These are phyloP conservation scores for Chalciporus sphaerocephalus DNA, from an alignment of 768 basidiomycete species.

Conservation along the genomic window DNA sequence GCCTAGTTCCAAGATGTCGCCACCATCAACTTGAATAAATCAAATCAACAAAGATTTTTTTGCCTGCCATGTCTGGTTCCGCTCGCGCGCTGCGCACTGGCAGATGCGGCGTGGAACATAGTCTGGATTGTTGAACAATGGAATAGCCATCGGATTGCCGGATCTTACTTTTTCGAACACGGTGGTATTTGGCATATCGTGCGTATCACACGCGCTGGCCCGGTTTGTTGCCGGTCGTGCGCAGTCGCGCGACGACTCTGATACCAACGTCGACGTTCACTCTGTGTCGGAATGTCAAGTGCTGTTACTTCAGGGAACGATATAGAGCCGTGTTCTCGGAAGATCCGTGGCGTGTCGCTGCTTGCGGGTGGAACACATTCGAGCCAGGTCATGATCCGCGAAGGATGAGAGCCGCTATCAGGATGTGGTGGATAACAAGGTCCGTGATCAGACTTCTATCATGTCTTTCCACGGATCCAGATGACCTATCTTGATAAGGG, in stretches of 20 bases:
- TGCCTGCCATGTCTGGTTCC: conserved; percentile 23
- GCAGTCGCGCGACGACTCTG: conserved; percentile 80
- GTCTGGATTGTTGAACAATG: conserved; percentile 66
- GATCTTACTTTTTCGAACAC: conserved; percentile 74
- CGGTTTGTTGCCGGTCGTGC: conserved; percentile 82
- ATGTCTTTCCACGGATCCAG: neutral
- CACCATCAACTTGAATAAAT: too few relatives aligned
- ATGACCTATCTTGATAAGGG: neutral
- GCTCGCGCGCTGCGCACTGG: neutral
- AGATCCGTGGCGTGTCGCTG: neutral
- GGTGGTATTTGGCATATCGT: conserved; percentile 70
- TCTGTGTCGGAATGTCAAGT: neutral
- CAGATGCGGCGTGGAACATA: conserved; percentile 28
- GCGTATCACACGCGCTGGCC: conserved; percentile 53
- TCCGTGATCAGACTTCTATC: neutral
- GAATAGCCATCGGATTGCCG: conserved; percentile 60
- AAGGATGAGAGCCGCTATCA: neutral
- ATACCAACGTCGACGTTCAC: conserved; percentile 59
- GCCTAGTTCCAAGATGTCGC: conserved; percentile 16
- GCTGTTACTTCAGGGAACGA: neutral
- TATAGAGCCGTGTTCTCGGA: neutral
- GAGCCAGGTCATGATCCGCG: neutral
- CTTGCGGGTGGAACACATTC: neutral
- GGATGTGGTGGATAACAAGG: neutral
- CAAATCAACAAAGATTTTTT: too few relatives aligned